Conservation (phyloP, 306 rosid species). For the Rubus idaeus region DNA sequence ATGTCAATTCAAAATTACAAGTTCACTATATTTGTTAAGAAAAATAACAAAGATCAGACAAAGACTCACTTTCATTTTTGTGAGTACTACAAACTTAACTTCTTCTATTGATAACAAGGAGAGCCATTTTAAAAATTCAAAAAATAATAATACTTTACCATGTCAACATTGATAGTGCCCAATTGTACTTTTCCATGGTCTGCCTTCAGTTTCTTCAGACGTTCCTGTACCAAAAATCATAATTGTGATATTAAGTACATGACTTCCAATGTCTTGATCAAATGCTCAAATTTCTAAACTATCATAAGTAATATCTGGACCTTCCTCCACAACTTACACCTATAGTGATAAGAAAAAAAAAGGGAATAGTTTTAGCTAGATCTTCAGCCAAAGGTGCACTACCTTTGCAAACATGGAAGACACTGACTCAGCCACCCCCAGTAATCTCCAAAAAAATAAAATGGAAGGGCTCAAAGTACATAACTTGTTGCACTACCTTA, state of each 20-base stretch:
- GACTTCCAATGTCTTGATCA: background rate
- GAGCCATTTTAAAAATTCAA: background rate
- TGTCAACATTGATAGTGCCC: slow-evolving; percentile 88
- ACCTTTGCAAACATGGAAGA: too few species aligned
- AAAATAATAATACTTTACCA: slow-evolving; percentile 46
- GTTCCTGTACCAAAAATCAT: slow-evolving; percentile 57
- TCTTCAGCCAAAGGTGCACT: too few species aligned
- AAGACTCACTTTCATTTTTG: background rate
- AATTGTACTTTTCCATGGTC: slow-evolving; percentile 81
- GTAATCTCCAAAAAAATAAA: too few species aligned
- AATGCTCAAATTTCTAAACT: too few species aligned
- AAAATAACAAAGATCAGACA: background rate
- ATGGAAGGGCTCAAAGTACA: too few species aligned
- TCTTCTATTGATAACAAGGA: slow-evolving; percentile 2
- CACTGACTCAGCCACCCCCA: too few species aligned
- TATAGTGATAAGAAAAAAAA: too few species aligned
- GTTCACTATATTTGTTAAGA: background rate
- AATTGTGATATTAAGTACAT: slow-evolving; percentile 1
- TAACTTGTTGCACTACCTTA: too few species aligned
- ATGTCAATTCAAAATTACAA: slow-evolving; percentile 1
- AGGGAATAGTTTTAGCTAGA: too few species aligned
- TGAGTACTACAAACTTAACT: background rate
- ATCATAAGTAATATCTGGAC: too few species aligned
- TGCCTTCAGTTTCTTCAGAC: slow-evolving; percentile 77
- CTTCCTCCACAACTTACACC: too few species aligned